These are phyloP conservation scores for Daldinia loculata DNA, from an alignment of 495 filamentous ascomycete genomes.

Conservation along the genomic window DNA sequence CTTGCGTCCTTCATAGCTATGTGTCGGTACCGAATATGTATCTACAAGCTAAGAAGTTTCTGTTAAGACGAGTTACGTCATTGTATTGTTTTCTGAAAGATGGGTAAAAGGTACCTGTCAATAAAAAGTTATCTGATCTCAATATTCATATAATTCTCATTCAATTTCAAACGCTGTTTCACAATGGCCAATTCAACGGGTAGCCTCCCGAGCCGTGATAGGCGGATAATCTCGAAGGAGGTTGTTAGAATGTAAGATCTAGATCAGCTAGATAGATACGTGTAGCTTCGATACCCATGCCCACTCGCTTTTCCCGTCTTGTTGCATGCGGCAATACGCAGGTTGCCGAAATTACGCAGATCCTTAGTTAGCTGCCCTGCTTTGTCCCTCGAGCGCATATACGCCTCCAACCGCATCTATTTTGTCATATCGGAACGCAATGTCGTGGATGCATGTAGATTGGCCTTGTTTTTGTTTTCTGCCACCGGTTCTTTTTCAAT, in stretches of 20 bases:
- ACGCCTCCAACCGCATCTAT: neutral
- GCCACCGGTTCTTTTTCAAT: no score
- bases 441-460: no score
- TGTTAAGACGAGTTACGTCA: neutral
- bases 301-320: neutral
- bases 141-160: neutral
- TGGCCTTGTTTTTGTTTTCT: no score
- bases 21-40: neutral
- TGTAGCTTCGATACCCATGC: neutral
- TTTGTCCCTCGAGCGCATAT: neutral
- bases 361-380: neutral
- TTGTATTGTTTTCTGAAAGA: neutral
- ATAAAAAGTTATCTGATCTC: neutral
- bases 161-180: neutral
- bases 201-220: neutral
- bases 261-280: neutral
- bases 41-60: neutral
- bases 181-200: neutral
- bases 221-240: neutral
- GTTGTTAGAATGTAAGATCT: neutral
- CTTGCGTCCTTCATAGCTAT: neutral
- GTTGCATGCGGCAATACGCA: slow-evolving; percentile 4
- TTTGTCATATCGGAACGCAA: neutral
- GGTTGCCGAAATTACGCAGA: slow-evolving; percentile 13
- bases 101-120: neutral